These are phyloP conservation scores for Starmerella bombi DNA, from an alignment of 805 yeast genomes.

Conservation along the genomic window DNA sequence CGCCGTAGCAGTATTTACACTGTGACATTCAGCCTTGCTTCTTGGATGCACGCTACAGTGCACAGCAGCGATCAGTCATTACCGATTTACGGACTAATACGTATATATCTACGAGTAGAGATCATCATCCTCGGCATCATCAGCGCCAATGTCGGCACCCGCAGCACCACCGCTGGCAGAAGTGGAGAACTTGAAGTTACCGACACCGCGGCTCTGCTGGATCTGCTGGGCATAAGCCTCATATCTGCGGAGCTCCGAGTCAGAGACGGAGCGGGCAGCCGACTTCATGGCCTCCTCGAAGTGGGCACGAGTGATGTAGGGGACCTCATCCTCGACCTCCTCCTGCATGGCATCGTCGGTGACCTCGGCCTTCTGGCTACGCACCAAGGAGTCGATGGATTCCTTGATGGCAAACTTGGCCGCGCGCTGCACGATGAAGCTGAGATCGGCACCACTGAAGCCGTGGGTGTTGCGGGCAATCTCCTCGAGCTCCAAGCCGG, in stretches of 20 bases:
- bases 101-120: conserved; percentile 35
- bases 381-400: conserved; percentile 71
- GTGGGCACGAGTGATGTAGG: conserved; percentile 83
- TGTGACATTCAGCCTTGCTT: too few species aligned
- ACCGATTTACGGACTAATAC: too few species aligned
- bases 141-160: conserved; percentile 34
- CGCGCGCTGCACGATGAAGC: conserved; percentile 93
- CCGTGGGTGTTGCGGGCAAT: conserved; percentile 94
- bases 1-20: too few species aligned
- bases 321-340: conserved; percentile 91
- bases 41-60: too few species aligned
- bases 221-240: conserved; percentile 96
- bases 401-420: conserved; percentile 98
- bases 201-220: conserved; percentile 90
- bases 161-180: conserved; percentile 34
- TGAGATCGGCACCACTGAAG: conserved; percentile 97
- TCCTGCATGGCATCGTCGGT: conserved; percentile 47
- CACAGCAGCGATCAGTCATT: too few species aligned
- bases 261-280: conserved; percentile 93
- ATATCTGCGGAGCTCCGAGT: conserved; percentile 94
- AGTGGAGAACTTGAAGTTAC: conserved; percentile 64
- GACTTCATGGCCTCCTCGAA: conserved; percentile 99
- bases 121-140: conserved; percentile 50
- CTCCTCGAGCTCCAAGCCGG: conserved; percentile 76
- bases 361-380: conserved; percentile 30